Base-by-base conservation (phyloP, 495 filamentous ascomycete species). In the Penicillium soppii region DNA sequence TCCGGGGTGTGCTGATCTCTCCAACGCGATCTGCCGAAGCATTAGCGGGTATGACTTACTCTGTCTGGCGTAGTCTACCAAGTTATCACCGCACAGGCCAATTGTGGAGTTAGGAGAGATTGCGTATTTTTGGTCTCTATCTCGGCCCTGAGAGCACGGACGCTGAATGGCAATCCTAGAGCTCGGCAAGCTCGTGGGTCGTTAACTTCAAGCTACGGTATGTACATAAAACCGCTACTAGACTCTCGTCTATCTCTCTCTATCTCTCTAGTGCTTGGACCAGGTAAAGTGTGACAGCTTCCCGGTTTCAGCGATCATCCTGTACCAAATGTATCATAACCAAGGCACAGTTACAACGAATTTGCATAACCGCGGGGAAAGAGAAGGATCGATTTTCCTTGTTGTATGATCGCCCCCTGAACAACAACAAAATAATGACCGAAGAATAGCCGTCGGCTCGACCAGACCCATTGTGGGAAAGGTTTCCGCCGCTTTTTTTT, bases 1-100 rank as follows among this genome's bases (percentile, higher is more conserved):
- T 48, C 46, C 26, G 46, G 46, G 46, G 46, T 32, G 42, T 33
- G 32, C 33, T 43, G 26, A 44, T 44, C 48, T 51, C 36, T 36
- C 40, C 35, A 54, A 42, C 33, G 42, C 51, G 62, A 65, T 65
- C 59, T 62, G 36, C 62, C 62, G 62, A 62, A 59, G 54, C 32
- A 38, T 48, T 27, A 50, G 61, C 54, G 59, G 59, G 49, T 50
- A 43, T 56, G 51, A 65, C 62, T 65, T 65, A 62, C 62, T 50
- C 20, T 57, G 41, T 65, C 41, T 37, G 59, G 58, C 37, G 52
- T 62, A 64, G 61, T 43, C 20, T 40, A 23, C 29, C 50, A 43
- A 50, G 47, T 39, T 46, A 43, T 47, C 33, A 25, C 43, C 39
- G 53, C 57, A 63, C 42, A 53, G 61, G 47, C 50, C 53, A 54